Conservation (phyloP, 139 green algal species). For the Chlamydomonas sp. region DNA sequence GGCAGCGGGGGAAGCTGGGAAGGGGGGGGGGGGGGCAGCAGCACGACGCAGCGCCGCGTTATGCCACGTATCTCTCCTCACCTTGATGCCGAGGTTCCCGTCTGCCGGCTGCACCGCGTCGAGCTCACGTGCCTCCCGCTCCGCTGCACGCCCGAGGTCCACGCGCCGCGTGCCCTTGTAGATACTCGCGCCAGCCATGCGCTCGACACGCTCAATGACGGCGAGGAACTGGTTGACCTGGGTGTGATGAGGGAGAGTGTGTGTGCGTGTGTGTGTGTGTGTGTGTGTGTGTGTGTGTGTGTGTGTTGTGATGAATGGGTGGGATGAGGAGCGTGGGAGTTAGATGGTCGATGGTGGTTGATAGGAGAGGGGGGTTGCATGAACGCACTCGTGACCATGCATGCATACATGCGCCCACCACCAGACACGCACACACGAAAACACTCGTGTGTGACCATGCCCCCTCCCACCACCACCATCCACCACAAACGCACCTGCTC, state of each 20-base stretch:
- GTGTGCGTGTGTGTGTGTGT: background rate
- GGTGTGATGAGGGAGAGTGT: too few relatives aligned
- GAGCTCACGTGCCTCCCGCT: constrained; percentile 19
- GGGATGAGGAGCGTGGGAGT: background rate
- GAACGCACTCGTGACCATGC: too few relatives aligned
- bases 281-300: too few relatives aligned
- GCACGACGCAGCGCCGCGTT: too few relatives aligned
- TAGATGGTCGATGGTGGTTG: too few relatives aligned
- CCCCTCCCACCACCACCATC: too few relatives aligned
- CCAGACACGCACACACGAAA: too few relatives aligned
- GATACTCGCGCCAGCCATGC: constrained; percentile 23
- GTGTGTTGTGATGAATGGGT: background rate
- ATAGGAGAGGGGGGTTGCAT: too few relatives aligned
- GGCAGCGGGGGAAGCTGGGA: too few relatives aligned
- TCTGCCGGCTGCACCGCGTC: constrained; percentile 14
- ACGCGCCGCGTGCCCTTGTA: constrained; percentile 27
- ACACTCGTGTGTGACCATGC: too few relatives aligned
- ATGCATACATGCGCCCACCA: too few relatives aligned
- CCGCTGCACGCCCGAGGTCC: constrained; percentile 23
- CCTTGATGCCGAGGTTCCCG: constrained; percentile 2
- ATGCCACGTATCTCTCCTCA: background rate
- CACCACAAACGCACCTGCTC: background rate
- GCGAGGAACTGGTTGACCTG: constrained; percentile 14
- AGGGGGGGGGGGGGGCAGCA: constrained; percentile 12
- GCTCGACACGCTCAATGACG: constrained; percentile 36